Base-by-base conservation (phyloP, 495 filamentous ascomycete genomes). In the Cladorrhinum samala region DNA sequence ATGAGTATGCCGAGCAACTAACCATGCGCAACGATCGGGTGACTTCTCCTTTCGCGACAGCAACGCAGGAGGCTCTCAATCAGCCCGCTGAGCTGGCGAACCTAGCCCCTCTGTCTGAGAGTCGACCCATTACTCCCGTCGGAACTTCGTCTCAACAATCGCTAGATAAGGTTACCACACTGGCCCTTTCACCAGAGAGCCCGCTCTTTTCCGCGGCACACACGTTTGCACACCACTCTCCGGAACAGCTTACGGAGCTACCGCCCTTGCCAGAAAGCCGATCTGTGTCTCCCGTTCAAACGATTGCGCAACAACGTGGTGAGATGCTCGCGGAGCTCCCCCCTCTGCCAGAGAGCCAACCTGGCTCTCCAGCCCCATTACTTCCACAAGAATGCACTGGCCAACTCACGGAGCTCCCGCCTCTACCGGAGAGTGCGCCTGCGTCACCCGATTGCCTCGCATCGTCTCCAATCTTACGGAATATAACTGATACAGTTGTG, bases 331-430 rank as follows among this genome's bases (percentile, higher is more conserved):
- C 37, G 4, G 11, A 9, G 0, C 20, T 50, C 8, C 46, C 46
- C 14, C 16, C 46, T 14, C 46, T 52, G 13, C 54, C 49, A 3
- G 54, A 52, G n/a, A 57, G 42, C n/a, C 14, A 21, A 0, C 25
- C 30, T 6, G 30, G 11, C 9, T 56, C 54, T 6, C 52, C 52
- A 25, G 23, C n/a, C 9, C 20, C 4, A 8, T 17, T 18, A 5
- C 11, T 33, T 5, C 27, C 11, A 11, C 6, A 33, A 33, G 27
- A 33, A 5, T 11, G 6, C 27, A 5, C 5, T 6, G 27, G 11
- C 27, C 27, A 33, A 33, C 27, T 33, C 11, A 11, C 27, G 11
- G 27, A 33, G 5, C 27, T 33, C 27, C 27, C 27, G 27, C 11
- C 27, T 33, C 27, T 33, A 11, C 6, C 5, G 11, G 27, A 33